These are phyloP conservation scores for Avena atlantica DNA, from an alignment of 176 grass and related monocot species.

Conservation along the genomic window DNA sequence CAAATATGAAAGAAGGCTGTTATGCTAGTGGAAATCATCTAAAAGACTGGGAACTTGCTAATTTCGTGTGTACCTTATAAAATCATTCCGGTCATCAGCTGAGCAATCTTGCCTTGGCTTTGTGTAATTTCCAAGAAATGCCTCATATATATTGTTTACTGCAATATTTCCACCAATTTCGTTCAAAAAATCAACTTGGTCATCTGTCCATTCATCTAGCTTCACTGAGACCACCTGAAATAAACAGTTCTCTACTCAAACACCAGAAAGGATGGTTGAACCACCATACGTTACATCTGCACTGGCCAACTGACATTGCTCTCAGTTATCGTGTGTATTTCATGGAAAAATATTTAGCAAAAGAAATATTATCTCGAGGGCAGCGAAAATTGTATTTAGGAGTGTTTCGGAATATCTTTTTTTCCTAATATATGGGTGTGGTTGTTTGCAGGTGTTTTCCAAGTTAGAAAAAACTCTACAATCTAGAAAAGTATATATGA, in stretches of 20 bases:
- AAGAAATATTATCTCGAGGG: background rate
- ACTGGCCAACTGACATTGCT: background rate
- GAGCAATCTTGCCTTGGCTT: slow-evolving; percentile 87
- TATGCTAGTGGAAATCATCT: background rate
- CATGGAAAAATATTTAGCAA: slow-evolving; percentile 9
- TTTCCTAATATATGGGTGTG: background rate
- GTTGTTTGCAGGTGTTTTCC: background rate
- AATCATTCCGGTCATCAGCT: slow-evolving; percentile 71
- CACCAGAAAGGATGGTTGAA: slow-evolving; percentile 28
- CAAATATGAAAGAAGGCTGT: slow-evolving; percentile 10
- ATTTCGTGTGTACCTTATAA: slow-evolving; percentile 60
- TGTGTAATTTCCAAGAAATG: slow-evolving; percentile 66
- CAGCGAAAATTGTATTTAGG: background rate
- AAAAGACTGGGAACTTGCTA: slow-evolving; percentile 11
- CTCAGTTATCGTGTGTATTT: slow-evolving; percentile 25
- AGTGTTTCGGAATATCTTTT: background rate
- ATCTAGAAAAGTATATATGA: background rate
- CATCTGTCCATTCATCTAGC: slow-evolving; percentile 93
- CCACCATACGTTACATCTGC: background rate
- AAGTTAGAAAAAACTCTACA: slow-evolving; percentile 7
- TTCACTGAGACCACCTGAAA: slow-evolving; percentile 88
- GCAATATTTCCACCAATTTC: slow-evolving; percentile 78
- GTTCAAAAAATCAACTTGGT: slow-evolving; percentile 75
- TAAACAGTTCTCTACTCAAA: slow-evolving; percentile 34
- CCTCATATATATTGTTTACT: slow-evolving; percentile 82